phyloP scores from a whole-genome alignment of 768 basidiomycete species.

The Russula compacta region DNA sequence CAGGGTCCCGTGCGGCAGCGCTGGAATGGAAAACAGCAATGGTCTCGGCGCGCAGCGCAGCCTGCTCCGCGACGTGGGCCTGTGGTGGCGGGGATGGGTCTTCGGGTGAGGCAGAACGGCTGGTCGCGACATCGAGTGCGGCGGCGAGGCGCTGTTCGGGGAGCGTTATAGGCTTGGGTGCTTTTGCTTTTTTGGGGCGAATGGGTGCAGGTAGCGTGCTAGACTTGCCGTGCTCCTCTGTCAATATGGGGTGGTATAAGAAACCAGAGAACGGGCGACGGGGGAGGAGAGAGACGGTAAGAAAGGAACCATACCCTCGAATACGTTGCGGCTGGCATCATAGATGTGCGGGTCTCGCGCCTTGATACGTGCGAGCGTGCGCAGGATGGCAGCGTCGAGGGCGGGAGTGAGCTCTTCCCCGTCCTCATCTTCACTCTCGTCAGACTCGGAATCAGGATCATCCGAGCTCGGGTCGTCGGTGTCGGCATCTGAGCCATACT shows the following conservation, averaged over 20 bases:
- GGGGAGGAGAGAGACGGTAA: background rate
- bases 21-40: constrained; percentile 70
- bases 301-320: constrained; percentile 51
- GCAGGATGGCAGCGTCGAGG: constrained; percentile 87
- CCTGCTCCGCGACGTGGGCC: constrained; percentile 76
- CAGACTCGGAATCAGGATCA: constrained; percentile 59
- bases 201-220: constrained; percentile 25
- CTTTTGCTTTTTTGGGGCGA: constrained; percentile 41
- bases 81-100: constrained; percentile 38
- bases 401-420: constrained; percentile 92
- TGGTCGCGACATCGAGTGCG: constrained; percentile 45
- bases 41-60: constrained; percentile 65
- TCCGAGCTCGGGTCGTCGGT: constrained; percentile 33
- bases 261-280: background rate
- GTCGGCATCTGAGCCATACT: constrained; percentile 72
- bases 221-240: constrained; percentile 61
- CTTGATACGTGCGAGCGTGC: constrained; percentile 80
- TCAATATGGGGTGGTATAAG: background rate
- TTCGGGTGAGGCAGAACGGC: constrained; percentile 40
- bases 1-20: constrained; percentile 23
- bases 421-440: constrained; percentile 86
- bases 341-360: constrained; percentile 83
- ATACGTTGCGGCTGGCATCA: constrained; percentile 55
- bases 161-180: constrained; percentile 63
- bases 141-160: constrained; percentile 64